Conservation (phyloP, 768 basidiomycete species). For the Erythrobasidium yunnanense region DNA sequence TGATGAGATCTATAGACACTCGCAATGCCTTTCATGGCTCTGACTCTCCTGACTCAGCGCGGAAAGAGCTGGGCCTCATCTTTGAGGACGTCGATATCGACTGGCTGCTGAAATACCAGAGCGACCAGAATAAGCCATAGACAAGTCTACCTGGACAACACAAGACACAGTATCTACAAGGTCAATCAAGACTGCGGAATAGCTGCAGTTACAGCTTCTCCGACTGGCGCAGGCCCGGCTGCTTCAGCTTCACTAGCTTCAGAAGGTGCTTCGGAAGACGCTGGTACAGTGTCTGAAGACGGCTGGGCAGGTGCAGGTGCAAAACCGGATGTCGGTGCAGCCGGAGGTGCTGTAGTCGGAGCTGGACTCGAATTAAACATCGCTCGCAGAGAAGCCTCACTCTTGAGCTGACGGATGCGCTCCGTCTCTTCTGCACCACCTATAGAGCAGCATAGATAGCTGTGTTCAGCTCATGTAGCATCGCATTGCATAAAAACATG, state of each 20-base stretch:
- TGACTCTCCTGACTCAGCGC: slow-evolving; percentile 29
- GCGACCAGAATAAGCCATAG: no score
- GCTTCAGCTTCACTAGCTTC: no score
- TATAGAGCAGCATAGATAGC: not conserved
- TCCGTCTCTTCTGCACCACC: slow-evolving; percentile 47
- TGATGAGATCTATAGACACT: slow-evolving; percentile 25
- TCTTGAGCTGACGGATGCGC: slow-evolving; percentile 69
- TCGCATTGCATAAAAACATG: slow-evolving; percentile 53
- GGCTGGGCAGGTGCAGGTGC: no score
- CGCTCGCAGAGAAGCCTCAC: slow-evolving; percentile 72
- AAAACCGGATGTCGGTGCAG: not conserved
- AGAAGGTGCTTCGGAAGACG: no score
- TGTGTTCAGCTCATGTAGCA: not conserved
- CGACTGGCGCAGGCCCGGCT: no score
- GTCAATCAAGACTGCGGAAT: no score
- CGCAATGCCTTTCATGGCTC: slow-evolving; percentile 38
- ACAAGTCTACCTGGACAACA: no score
- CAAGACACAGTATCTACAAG: no score
- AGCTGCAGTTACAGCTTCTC: no score
- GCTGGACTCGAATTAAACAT: slow-evolving; percentile 52
- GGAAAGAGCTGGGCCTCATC: slow-evolving; percentile 31
- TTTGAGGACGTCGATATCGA: slow-evolving; percentile 30
- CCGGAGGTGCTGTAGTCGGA: not conserved
- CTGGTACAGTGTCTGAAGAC: no score
- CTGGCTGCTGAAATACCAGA: not conserved